These are phyloP conservation scores for Sherardia arvensis DNA, from an alignment of 257 asterid genomes.

Conservation along the genomic window DNA sequence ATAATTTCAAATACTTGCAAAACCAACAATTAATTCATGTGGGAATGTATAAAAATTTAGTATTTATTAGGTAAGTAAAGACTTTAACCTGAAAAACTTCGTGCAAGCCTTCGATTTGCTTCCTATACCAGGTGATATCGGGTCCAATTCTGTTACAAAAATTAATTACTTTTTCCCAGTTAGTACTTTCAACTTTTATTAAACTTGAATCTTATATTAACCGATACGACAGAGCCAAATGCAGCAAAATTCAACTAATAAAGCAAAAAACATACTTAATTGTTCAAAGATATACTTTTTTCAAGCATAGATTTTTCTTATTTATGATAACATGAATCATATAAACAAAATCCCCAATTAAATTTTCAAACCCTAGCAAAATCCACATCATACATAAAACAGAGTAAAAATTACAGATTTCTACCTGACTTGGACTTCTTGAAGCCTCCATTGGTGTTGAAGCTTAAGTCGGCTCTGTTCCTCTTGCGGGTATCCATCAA, in stretches of 20 bases:
- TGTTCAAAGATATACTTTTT: not conserved
- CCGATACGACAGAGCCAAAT: slow-evolving; percentile 1
- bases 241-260: not conserved
- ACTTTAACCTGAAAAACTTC: slow-evolving; percentile 98
- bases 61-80: slow-evolving; percentile 47
- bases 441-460: slow-evolving; percentile 45
- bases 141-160: slow-evolving; percentile 88
- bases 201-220: slow-evolving; percentile 18
- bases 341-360: not conserved
- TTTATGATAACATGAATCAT: not conserved
- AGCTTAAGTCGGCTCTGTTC: slow-evolving; percentile 19
- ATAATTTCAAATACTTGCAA: not conserved
- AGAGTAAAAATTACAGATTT: not conserved
- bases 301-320: not conserved
- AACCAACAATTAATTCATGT: not conserved
- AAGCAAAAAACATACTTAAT: not conserved
- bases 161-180: slow-evolving; percentile 71
- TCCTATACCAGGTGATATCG: slow-evolving; percentile 92
- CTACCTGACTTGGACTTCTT: slow-evolving; percentile 72
- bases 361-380: not conserved
- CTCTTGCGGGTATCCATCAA: slow-evolving; percentile 27
- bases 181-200: slow-evolving; percentile 30
- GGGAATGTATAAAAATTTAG: not conserved
- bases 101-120: slow-evolving; percentile 99
- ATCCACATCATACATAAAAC: not conserved